Conservation (phyloP, 257 asterid species). For the Prunella vulgaris region DNA sequence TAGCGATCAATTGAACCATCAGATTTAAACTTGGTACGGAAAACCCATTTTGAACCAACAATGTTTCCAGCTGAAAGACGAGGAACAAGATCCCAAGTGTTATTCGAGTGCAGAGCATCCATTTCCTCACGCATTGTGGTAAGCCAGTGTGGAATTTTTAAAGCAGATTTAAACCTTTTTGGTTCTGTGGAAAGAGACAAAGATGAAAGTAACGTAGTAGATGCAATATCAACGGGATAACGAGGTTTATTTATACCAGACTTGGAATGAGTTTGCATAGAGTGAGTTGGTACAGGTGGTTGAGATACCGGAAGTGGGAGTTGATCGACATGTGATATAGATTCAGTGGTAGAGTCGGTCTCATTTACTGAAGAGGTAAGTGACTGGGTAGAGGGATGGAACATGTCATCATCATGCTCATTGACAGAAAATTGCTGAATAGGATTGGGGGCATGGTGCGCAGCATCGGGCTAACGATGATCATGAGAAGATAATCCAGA, state of each 20-base stretch:
- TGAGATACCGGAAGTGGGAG: neutral
- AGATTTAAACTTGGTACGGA: neutral
- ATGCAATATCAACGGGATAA: neutral
- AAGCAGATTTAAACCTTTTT: neutral
- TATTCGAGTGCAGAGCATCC: neutral
- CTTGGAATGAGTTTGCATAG: neutral
- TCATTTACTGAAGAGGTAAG: too few species aligned
- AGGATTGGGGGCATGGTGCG: too few species aligned
- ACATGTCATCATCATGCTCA: too few species aligned
- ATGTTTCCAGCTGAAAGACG: neutral
- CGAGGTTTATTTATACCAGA: neutral
- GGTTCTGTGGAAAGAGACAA: neutral
- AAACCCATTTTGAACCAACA: neutral
- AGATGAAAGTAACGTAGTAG: neutral
- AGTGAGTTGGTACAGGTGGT: neutral
- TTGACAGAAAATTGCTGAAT: too few species aligned
- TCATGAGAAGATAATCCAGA: too few species aligned
- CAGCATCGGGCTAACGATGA: too few species aligned
- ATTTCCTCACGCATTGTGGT: neutral
- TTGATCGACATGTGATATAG: too few species aligned
- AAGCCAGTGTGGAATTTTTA: neutral
- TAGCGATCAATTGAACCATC: neutral
- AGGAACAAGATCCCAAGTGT: neutral
- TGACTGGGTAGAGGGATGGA: too few species aligned
- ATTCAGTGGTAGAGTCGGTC: too few species aligned